Percentiles rank a stretch among this genome's conserved stretches.
Evolutionary conservation across 2,329 filamentous ascomycete genomes (phyloP).

Genomic region (Sclerotinia spermophila): DNA sequence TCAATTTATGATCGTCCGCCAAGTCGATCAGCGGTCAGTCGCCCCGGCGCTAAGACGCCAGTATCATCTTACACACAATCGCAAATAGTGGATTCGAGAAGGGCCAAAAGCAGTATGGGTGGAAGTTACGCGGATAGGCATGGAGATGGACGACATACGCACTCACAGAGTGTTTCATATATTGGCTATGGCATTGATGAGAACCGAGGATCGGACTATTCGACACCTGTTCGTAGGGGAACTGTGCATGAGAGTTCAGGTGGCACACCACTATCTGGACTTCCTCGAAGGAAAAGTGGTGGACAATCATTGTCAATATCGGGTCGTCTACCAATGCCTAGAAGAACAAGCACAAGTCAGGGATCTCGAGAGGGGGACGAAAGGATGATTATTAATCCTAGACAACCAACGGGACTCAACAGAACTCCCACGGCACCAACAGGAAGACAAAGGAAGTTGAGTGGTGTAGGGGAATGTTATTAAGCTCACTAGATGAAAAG

Average conservation of each 20-base stretch:
- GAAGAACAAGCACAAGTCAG: slow-evolving; percentile 34
- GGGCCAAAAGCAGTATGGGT: slow-evolving; percentile 36
- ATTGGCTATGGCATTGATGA: slow-evolving; percentile 33
- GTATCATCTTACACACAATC: slow-evolving; percentile 37
- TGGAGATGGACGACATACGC: slow-evolving; percentile 29
- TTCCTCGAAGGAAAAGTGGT: slow-evolving; percentile 51
- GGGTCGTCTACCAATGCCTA: slow-evolving; percentile 14
- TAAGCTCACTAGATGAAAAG: slow-evolving; percentile 32
- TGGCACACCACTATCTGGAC: slow-evolving; percentile 44
- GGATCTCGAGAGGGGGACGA: slow-evolving; percentile 29
- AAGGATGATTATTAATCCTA: slow-evolving; percentile 29
- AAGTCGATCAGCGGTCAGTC: slow-evolving; percentile 32
- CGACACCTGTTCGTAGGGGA: slow-evolving; percentile 41
- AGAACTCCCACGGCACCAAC: slow-evolving; percentile 14
- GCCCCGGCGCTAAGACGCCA: slow-evolving; percentile 37
- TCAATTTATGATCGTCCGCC: slow-evolving; percentile 30
- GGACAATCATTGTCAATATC: slow-evolving; percentile 35
- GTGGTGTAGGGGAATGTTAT: slow-evolving; percentile 56
- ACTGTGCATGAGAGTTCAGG: slow-evolving; percentile 42
- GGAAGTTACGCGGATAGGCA: slow-evolving; percentile 33
- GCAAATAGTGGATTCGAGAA: slow-evolving; percentile 32
- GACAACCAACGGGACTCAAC: background rate
- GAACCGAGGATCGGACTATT: slow-evolving; percentile 32
- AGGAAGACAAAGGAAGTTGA: slow-evolving; percentile 44
- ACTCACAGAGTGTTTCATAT: slow-evolving; percentile 37